phyloP scores from a whole-genome alignment of 306 rosid genomes.

The Lathyrus tuberosus region DNA sequence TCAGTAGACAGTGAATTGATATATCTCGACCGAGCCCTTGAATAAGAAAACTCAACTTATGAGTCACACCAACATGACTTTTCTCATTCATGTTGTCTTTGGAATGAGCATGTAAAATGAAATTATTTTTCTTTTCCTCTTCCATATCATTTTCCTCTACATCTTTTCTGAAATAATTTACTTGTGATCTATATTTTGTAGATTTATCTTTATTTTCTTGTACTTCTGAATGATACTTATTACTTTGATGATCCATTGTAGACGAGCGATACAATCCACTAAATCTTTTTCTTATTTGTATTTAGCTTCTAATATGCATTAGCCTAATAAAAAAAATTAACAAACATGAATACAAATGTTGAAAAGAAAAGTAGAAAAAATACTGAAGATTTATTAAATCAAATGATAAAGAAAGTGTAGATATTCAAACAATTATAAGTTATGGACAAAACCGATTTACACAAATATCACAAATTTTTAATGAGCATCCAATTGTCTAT shows the following conservation, averaged over 20 bases:
- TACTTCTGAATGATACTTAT: neutral
- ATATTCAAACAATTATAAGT: too few relatives aligned
- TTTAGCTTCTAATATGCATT: too few relatives aligned
- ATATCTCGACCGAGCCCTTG: slow-evolving; percentile 59
- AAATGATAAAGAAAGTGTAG: too few relatives aligned
- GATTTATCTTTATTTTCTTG: neutral
- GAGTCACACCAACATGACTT: slow-evolving; percentile 7
- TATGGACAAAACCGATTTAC: too few relatives aligned
- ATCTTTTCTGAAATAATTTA: neutral
- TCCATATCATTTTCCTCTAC: neutral
- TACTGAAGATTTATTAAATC: too few relatives aligned
- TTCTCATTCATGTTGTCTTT: slow-evolving; percentile 7
- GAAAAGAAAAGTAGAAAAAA: too few relatives aligned
- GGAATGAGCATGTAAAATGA: neutral
- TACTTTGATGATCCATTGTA: neutral
- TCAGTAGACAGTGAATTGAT: slow-evolving; percentile 61
- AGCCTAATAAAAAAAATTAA: too few relatives aligned
- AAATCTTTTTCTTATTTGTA: too few relatives aligned
- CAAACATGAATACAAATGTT: too few relatives aligned
- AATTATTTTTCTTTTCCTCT: neutral
- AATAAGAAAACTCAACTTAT: slow-evolving; percentile 47
- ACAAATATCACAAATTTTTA: too few relatives aligned
- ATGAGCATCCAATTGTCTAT: too few relatives aligned
- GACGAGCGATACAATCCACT: too few relatives aligned
- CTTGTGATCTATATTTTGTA: neutral